Evolutionary conservation across 352 stramenopile genomes (phyloP).

Genomic region (Globisporangium nagaii): DNA sequence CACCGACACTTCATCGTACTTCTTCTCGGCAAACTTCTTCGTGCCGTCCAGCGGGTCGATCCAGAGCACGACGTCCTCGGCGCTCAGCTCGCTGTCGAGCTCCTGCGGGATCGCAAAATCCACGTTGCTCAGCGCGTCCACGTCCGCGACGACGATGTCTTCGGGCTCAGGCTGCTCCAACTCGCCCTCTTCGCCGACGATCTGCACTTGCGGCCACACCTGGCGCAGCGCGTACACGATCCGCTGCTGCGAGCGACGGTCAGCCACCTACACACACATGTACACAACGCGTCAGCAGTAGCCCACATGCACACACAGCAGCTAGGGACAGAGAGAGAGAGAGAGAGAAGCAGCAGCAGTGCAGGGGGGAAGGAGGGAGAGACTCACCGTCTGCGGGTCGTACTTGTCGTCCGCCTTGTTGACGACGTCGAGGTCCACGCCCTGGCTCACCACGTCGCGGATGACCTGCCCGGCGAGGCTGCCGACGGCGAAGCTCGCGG

Average conservation of each 20-base stretch:
- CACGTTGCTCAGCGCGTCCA: constrained; percentile 18
- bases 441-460: constrained; percentile 51
- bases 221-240: constrained; percentile 56
- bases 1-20: constrained; percentile 75
- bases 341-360: not conserved
- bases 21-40: constrained; percentile 68
- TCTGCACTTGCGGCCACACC: constrained; percentile 44
- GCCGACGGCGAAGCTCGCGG: constrained; percentile 52
- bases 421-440: constrained; percentile 52
- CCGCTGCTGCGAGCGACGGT: constrained; percentile 69
- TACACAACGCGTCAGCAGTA: no score
- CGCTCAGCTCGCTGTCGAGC: constrained; percentile 23
- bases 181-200: constrained; percentile 70
- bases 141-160: constrained; percentile 45
- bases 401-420: constrained; percentile 74
- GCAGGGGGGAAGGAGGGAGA: no score
- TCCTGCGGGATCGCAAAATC: constrained; percentile 11
- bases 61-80: constrained; percentile 60
- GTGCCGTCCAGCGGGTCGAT: constrained; percentile 76
- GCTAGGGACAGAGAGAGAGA: not conserved
- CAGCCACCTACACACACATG: constrained; percentile 26
- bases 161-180: constrained; percentile 35
- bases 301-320: not conserved
- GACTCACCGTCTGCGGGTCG: constrained; percentile 59
- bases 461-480: constrained; percentile 57